Conservation (phyloP, 1,284 basidiomycete genomes). For the Microbotryum silenes-acaulis region DNA sequence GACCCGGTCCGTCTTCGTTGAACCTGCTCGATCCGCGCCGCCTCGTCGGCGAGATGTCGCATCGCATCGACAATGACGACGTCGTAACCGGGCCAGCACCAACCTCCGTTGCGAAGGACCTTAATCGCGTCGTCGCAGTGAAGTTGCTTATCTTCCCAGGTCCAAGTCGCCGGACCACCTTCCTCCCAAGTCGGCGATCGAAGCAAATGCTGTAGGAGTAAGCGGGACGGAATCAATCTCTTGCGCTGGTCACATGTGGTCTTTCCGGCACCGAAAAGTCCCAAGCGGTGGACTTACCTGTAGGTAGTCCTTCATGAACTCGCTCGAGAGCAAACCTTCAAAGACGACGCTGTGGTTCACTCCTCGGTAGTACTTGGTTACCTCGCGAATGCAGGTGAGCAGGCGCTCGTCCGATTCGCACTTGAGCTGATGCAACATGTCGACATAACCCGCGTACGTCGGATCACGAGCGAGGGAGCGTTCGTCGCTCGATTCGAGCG, state of each 20-base stretch:
- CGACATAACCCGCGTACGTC: conserved; percentile 7
- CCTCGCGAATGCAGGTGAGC: conserved; percentile 13
- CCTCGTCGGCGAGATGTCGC: background rate
- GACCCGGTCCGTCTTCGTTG: too few relatives aligned
- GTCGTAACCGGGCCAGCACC: conserved; percentile 19
- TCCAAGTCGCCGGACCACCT: conserved; percentile 13
- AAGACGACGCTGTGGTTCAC: background rate
- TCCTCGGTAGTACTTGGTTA: conserved; percentile 1
- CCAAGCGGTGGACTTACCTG: background rate
- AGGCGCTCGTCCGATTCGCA: conserved; percentile 14
- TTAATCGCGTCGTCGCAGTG: conserved; percentile 11
- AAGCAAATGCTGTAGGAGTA: conserved; percentile 9
- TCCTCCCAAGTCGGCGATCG: conserved; percentile 18
- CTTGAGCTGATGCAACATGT: conserved; percentile 11
- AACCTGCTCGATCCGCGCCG: too few relatives aligned
- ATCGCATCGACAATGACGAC: conserved; percentile 3
- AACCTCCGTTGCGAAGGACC: conserved; percentile 10
- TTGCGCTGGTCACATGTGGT: too few relatives aligned
- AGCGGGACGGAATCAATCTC: background rate
- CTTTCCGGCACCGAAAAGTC: background rate
- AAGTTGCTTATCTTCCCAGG: conserved; percentile 13
- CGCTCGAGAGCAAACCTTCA: background rate
- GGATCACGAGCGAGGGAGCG: background rate
- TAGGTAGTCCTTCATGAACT: conserved; percentile 2
- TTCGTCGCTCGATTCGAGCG: conserved; percentile 12